Conservation (phyloP, 129 eudicot genomes). For the Tagetes patula region DNA sequence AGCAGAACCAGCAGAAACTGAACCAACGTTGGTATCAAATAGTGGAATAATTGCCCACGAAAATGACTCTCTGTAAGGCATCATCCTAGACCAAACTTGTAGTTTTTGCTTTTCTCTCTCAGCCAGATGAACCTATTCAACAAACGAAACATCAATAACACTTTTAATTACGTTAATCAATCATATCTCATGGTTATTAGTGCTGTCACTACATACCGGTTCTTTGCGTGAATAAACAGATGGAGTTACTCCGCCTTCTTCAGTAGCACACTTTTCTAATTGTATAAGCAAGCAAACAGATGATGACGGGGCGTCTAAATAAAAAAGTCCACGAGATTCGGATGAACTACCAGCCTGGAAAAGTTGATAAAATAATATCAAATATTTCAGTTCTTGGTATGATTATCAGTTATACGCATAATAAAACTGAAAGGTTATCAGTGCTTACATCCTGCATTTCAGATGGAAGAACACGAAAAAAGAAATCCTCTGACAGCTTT, state of each 20-base stretch:
- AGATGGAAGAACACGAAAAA: constrained; percentile 67
- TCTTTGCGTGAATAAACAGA: constrained; percentile 97
- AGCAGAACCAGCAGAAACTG: constrained; percentile 81
- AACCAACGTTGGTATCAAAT: constrained; percentile 75
- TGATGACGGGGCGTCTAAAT: constrained; percentile 90
- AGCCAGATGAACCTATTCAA: constrained; percentile 73
- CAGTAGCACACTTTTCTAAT: constrained; percentile 96
- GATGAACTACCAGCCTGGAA: constrained; percentile 69
- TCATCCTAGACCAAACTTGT: constrained; percentile 98
- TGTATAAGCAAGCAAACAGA: constrained; percentile 89
- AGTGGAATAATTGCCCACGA: constrained; percentile 95
- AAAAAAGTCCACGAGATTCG: constrained; percentile 86
- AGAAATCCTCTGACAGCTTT: constrained; percentile 93
- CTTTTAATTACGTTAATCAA: neutral
- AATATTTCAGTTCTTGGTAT: constrained; percentile 11
- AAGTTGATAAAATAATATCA: constrained; percentile 19
- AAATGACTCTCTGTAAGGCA: constrained; percentile 97
- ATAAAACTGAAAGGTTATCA: neutral
- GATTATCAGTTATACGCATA: constrained; percentile 6
- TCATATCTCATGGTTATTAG: neutral
- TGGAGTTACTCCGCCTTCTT: constrained; percentile 97
- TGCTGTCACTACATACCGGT: constrained; percentile 51
- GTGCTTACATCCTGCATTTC: constrained; percentile 84
- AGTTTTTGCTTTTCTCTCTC: constrained; percentile 97
- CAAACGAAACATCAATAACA: neutral